Base-by-base conservation (phyloP, 176 grass and related monocot genomes). In the Thinopyrum elongatum region DNA sequence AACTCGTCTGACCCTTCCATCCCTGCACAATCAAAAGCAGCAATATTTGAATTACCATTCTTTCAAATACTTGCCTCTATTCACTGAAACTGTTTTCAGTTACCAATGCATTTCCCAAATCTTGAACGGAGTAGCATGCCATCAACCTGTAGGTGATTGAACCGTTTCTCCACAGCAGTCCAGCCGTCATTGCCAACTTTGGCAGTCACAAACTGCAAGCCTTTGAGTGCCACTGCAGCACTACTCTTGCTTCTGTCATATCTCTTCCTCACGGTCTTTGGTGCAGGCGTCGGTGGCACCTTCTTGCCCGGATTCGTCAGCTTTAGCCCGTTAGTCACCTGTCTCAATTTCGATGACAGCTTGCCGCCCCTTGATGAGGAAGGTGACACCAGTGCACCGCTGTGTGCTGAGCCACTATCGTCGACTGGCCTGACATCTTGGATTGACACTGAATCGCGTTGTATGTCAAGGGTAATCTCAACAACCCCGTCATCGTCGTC, bases 61-160 rank as follows among this genome's bases (percentile, higher is more conserved):
- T 55, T 36, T 76, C 59, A 74, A 79, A 87, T 21, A 69, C 14
- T 0, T 83, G 9, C 63, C 10, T 8, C 71, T 58, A 59, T 84
- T 82, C 59, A 81, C 16, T 79, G 30, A 10, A 85, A 53, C 76
- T 14, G 4, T 53, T 61, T 60, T 4, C 49, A 68, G 80, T 78
- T 87, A 97, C 95, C 95, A 69, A 97, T 91, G 92, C 95, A 92
- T 88, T 97, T 94, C 70, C 92, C 95, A 83, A 97, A 97, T 87
- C 90, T 89, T 33, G 92, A 92, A 64, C 95, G 90, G 73, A 90
- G 84, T 51, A 97, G 90, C 57, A 87, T 15, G 14, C 95, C 95
- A 79, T 97, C 95, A 13, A 97, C 95, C 64, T 93, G 87, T 23
- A 92, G 90, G 25, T 84, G 31, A 36, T 81, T 81, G 85, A 97